Evolutionary conservation across 2,329 filamentous ascomycete species (phyloP).

Genomic region (Leptographium flavum): DNA sequence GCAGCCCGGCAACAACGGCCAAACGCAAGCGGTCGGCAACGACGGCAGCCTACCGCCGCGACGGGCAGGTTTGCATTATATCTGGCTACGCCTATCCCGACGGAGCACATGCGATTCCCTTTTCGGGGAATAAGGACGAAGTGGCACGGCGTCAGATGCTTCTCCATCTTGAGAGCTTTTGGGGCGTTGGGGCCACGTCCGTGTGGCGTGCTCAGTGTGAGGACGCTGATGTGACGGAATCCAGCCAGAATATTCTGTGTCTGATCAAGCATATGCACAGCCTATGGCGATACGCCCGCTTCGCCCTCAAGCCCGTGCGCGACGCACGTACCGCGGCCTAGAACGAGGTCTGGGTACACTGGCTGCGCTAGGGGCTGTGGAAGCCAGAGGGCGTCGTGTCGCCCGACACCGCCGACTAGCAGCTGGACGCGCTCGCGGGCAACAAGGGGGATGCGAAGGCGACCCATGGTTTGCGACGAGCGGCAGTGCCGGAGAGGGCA

Average conservation of each 20-base stretch:
- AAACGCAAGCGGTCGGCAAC: not conserved
- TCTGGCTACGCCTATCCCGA: not conserved
- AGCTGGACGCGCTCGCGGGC: too few species aligned
- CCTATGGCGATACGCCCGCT: not conserved
- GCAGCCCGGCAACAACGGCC: too few species aligned
- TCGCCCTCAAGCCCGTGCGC: conserved; percentile 1
- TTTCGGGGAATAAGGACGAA: not conserved
- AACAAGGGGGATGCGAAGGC: too few species aligned
- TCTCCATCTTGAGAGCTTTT: not conserved
- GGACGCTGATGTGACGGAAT: not conserved
- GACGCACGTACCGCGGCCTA: not conserved
- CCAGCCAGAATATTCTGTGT: conserved; percentile 1
- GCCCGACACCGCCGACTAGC: too few species aligned
- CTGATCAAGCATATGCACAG: not conserved
- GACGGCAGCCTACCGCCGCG: not conserved
- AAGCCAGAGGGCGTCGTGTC: not conserved
- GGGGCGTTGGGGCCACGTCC: not conserved
- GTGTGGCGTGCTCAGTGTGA: not conserved
- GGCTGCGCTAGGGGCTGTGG: not conserved
- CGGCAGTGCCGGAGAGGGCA: not conserved
- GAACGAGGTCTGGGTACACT: conserved; percentile 3
- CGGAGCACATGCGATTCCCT: not conserved
- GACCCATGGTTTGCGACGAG: not conserved
- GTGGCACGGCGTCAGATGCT: too few species aligned
- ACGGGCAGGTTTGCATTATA: not conserved